These are phyloP conservation scores for Musa balbisiana DNA, from an alignment of 202 grass and related monocot species.

Conservation along the genomic window DNA sequence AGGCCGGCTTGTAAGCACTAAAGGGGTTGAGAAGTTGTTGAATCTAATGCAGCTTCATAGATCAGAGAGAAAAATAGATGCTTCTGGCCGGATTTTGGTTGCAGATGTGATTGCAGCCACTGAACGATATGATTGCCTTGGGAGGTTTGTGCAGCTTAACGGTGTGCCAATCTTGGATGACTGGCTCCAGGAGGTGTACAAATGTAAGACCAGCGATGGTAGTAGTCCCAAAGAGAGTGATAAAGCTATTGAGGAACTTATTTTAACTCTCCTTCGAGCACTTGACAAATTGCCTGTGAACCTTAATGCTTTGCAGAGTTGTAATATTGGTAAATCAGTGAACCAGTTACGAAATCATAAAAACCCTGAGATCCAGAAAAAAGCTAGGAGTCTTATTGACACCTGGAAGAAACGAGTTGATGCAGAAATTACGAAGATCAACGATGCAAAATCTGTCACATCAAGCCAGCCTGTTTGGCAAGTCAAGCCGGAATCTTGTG, in stretches of 20 bases:
- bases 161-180: constrained; percentile 56
- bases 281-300: constrained; percentile 64
- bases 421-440: constrained; percentile 57
- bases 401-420: constrained; percentile 79
- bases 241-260: constrained; percentile 50
- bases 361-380: constrained; percentile 60
- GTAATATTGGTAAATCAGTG: constrained; percentile 73
- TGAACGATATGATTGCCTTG: constrained; percentile 44
- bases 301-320: constrained; percentile 55
- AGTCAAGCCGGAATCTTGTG: constrained; percentile 37
- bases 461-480: constrained; percentile 45
- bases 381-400: constrained; percentile 58
- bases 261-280: constrained; percentile 50
- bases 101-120: constrained; percentile 57
- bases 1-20: constrained; percentile 39
- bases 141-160: constrained; percentile 46
- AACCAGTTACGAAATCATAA: constrained; percentile 59
- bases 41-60: constrained; percentile 55
- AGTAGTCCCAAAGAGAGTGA: constrained; percentile 54
- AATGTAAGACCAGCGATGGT: constrained; percentile 51
- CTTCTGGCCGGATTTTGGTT: constrained; percentile 35
- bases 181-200: constrained; percentile 78
- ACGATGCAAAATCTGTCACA: constrained; percentile 38
- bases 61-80: constrained; percentile 52
- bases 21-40: constrained; percentile 63